These are phyloP conservation scores for Penicillium fimorum DNA, from an alignment of 495 filamentous ascomycete genomes.

Conservation along the genomic window DNA sequence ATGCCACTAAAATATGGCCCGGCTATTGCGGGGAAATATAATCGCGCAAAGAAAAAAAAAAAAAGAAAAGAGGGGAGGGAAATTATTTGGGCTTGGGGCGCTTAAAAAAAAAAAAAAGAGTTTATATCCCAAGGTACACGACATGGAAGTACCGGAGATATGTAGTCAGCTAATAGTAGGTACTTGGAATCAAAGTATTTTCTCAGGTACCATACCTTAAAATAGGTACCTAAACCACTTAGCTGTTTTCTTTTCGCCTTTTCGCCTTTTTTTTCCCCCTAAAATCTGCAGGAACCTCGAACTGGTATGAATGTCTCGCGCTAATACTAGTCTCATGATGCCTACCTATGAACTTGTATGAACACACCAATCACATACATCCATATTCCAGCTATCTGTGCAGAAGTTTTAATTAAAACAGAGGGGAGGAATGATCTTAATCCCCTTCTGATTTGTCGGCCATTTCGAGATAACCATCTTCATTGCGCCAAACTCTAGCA, in stretches of 20 bases:
- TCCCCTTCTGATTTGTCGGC: constrained; percentile 4
- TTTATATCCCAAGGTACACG: neutral
- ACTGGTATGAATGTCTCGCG: constrained; percentile 14
- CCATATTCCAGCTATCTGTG: neutral
- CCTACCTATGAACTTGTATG: too few relatives aligned
- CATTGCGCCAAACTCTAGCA: neutral
- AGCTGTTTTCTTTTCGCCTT: neutral
- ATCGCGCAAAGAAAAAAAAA: neutral
- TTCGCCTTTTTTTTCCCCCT: neutral
- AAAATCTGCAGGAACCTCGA: constrained; percentile 29
- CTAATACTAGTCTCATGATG: constrained; percentile 4
- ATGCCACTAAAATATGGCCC: neutral
- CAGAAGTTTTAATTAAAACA: constrained; percentile 1
- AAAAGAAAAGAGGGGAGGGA: neutral
- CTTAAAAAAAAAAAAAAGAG: constrained; percentile 27
- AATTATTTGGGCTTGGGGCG: constrained; percentile 35
- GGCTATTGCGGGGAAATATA: constrained; percentile 12
- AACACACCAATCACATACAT: neutral
- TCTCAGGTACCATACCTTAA: neutral
- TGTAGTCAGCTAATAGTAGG: neutral
- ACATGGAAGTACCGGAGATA: neutral
- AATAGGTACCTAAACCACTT: too few relatives aligned
- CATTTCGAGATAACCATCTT: constrained; percentile 13
- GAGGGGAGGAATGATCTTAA: constrained; percentile 2
- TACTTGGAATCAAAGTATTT: neutral